These are phyloP conservation scores for Aspergillus floridensis DNA, from an alignment of 2,329 filamentous ascomycete species.

Conservation along the genomic window DNA sequence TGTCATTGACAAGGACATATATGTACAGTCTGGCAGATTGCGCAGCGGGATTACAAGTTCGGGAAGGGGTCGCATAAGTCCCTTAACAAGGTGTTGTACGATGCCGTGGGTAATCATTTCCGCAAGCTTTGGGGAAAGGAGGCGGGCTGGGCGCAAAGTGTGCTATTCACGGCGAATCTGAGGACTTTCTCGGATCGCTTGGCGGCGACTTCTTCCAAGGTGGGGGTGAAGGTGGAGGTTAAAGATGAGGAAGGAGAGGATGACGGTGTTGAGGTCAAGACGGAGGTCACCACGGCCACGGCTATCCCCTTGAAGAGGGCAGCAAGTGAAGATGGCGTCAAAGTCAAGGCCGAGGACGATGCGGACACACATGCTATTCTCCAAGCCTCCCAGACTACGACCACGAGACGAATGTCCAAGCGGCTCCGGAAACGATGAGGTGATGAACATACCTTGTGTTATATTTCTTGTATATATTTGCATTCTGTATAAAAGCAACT, in stretches of 20 bases:
- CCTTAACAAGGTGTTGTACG: constrained; percentile 83
- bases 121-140: constrained; percentile 85
- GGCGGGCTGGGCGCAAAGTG: constrained; percentile 96
- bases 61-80: constrained; percentile 79
- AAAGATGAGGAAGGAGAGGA: constrained; percentile 22
- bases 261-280: constrained; percentile 21
- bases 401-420: constrained; percentile 31
- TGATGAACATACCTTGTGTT: background rate
- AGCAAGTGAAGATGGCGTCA: constrained; percentile 22
- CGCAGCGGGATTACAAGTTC: constrained; percentile 91
- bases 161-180: constrained; percentile 91
- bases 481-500: background rate
- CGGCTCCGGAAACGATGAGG: constrained; percentile 25
- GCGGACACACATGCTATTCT: constrained; percentile 18
- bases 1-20: constrained; percentile 1
- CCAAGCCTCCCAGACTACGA: constrained; percentile 23
- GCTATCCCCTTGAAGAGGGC: constrained; percentile 23
- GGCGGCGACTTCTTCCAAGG: constrained; percentile 38
- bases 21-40: constrained; percentile 83
- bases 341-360: constrained; percentile 21
- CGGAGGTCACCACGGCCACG: constrained; percentile 24
- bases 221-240: constrained; percentile 30
- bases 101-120: constrained; percentile 87
- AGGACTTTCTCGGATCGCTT: constrained; percentile 73
- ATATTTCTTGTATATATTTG: background rate